Evolutionary conservation across 2,329 filamentous ascomycete species (phyloP).

Genomic region (Claviceps monticola): DNA sequence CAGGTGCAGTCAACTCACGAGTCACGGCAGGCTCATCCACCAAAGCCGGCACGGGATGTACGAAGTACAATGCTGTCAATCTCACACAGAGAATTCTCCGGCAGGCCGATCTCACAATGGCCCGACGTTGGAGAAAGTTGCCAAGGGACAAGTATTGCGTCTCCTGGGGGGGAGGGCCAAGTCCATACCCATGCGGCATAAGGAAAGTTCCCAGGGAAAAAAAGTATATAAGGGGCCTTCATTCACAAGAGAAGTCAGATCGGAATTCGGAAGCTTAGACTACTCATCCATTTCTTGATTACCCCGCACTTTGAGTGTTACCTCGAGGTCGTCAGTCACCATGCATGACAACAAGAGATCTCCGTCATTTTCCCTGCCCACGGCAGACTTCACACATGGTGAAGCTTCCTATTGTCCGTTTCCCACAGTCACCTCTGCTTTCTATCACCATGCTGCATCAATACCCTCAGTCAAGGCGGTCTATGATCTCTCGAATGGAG

Average conservation of each 20-base stretch:
- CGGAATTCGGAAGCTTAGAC: conserved; percentile 2
- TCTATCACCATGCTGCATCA: conserved; percentile 23
- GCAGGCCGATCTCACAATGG: conserved; percentile 1
- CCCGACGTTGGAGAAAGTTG: conserved; percentile 1
- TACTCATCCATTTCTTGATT: conserved; percentile 1
- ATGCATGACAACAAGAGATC: conserved; percentile 7
- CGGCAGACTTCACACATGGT: conserved; percentile 6
- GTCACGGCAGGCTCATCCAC: conserved; percentile 1
- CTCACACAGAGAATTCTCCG: conserved; percentile 9
- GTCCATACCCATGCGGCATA: conserved; percentile 3
- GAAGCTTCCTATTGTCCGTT: conserved; percentile 18
- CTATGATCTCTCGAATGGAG: conserved; percentile 19
- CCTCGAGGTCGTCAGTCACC: conserved; percentile 2
- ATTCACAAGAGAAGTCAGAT: conserved; percentile 1
- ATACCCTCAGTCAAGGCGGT: conserved; percentile 26
- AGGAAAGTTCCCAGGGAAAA: conserved; percentile 1
- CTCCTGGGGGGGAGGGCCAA: background rate
- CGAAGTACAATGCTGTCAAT: conserved; percentile 3
- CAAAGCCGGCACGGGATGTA: conserved; percentile 3
- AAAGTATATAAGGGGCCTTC: conserved; percentile 8
- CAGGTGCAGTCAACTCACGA: background rate
- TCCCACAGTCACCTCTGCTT: conserved; percentile 23
- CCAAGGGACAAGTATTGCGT: background rate
- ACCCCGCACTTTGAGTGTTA: conserved; percentile 2
- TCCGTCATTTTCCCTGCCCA: conserved; percentile 3